Evolutionary conservation across 345 rosid genomes (phyloP).

Genomic region (Euphorbia pulcherrima): DNA sequence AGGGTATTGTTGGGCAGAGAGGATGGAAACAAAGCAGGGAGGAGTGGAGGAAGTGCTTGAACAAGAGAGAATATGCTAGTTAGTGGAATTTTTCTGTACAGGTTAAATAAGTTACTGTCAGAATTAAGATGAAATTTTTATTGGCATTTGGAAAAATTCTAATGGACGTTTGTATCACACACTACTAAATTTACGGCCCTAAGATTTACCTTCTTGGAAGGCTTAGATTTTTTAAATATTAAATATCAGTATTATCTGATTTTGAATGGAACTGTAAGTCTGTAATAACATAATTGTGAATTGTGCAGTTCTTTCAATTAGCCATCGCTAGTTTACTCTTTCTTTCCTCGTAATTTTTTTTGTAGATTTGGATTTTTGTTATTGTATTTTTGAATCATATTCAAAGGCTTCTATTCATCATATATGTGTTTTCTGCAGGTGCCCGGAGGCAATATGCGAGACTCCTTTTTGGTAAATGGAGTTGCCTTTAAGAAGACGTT

Average conservation of each 20-base stretch:
- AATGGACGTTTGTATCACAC: background rate
- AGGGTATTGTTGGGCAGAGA: background rate
- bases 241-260: background rate
- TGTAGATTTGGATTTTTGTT: background rate
- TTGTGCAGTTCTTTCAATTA: background rate
- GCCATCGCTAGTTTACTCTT: background rate
- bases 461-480: conserved; percentile 93
- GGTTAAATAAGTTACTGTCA: background rate
- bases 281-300: background rate
- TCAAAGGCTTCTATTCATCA: conserved; percentile 12
- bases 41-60: background rate
- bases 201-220: too few species aligned
- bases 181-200: background rate
- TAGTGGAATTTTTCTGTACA: background rate
- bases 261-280: too few species aligned
- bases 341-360: background rate
- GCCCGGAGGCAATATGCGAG: conserved; percentile 95
- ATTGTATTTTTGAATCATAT: background rate
- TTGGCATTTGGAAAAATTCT: background rate
- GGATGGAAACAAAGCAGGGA: background rate
- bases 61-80: background rate
- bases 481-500: conserved; percentile 99
- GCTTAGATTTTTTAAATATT: background rate
- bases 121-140: background rate
- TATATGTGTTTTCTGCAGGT: conserved; percentile 43